These are phyloP conservation scores for Amphibolis antarctica DNA, from an alignment of 106 monocot species.

Conservation along the genomic window DNA sequence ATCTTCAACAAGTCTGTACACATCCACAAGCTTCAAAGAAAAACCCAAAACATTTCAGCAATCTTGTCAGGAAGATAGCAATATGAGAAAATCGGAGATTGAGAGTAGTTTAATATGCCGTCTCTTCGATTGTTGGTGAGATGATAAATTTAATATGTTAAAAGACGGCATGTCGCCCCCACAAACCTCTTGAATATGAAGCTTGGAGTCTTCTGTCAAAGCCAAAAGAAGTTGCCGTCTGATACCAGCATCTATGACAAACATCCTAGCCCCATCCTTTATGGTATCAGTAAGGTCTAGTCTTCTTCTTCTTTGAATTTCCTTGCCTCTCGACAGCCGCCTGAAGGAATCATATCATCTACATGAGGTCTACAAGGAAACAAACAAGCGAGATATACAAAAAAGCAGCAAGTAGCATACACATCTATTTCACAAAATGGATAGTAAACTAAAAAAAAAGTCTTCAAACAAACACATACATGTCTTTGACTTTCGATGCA, in stretches of 20 bases:
- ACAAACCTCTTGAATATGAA: slow-evolving; percentile 89
- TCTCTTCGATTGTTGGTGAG: background rate
- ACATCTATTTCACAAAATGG: too few relatives aligned
- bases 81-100: background rate
- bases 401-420: background rate
- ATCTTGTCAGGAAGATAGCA: background rate
- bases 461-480: too few relatives aligned
- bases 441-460: too few relatives aligned
- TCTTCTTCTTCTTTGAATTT: slow-evolving; percentile 60
- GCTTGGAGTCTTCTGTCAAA: slow-evolving; percentile 88
- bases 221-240: slow-evolving; percentile 82
- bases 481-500: slow-evolving; percentile 49
- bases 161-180: too few relatives aligned
- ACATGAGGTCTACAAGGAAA: background rate
- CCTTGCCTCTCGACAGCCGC: slow-evolving; percentile 28
- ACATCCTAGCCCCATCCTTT: slow-evolving; percentile 86
- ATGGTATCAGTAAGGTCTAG: slow-evolving; percentile 92
- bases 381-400: background rate
- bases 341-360: slow-evolving; percentile 8
- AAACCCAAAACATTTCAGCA: slow-evolving; percentile 1
- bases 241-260: slow-evolving; percentile 85
- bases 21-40: slow-evolving; percentile 68
- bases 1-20: slow-evolving; percentile 84
- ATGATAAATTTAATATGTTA: too few relatives aligned
- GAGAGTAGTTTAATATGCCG: background rate